Evolutionary conservation across 1,284 basidiomycete genomes (phyloP), one percentile per base, ranked within the genome.

Genomic region (Schizopora paradoxa): DNA sequence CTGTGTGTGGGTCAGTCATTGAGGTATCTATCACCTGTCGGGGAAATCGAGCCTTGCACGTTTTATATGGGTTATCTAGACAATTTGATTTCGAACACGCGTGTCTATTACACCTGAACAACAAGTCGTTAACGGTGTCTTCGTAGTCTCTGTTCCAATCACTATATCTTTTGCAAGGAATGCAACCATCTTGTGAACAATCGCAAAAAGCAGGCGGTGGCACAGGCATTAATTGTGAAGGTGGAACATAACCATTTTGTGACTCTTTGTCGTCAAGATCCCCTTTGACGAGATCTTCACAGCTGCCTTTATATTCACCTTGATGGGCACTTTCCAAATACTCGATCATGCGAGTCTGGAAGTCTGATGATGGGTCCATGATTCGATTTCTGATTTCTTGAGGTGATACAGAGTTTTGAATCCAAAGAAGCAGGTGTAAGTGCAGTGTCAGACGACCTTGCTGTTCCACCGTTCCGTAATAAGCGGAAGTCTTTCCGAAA

Each of bases 381-480:
- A 34, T 19, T 5, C 32, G 32, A 6, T 34, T 19, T 34, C 19
- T 34, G 5, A 34, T 34, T 34, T 34, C 6, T 19, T 34, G 32
- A 5, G 32, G 32, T 7, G 14, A 7, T n/a, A 34, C 7, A 5
- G 6, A n/a, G 13, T 19, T 19, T 34, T 34, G 14, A 34, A 34
- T n/a, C 32, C 32, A 34, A 5, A 34, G 14, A 5, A 34, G 19
- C 6, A 34, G 32, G 19, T 34, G 32, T 7, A n/a, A 34, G 19
- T 34, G 32, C 13, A 34, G 13, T 5, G 32, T 34, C 19, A n/a
- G 5, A 34, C 32, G 32, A n/a, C 35, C 48, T 33, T 50, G 48
- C 36, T 47, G 37, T 25, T 50, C 48, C n/a, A 50, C 48, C 31
- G 48, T 50, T 5, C 48, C 48, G 36, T 50, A 50, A 42, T 50